Percentiles rank a stretch among this genome's conserved stretches.
Evolutionary conservation across 2,329 filamentous ascomycete species (phyloP).

Genomic region (Hypoxylon sp.): DNA sequence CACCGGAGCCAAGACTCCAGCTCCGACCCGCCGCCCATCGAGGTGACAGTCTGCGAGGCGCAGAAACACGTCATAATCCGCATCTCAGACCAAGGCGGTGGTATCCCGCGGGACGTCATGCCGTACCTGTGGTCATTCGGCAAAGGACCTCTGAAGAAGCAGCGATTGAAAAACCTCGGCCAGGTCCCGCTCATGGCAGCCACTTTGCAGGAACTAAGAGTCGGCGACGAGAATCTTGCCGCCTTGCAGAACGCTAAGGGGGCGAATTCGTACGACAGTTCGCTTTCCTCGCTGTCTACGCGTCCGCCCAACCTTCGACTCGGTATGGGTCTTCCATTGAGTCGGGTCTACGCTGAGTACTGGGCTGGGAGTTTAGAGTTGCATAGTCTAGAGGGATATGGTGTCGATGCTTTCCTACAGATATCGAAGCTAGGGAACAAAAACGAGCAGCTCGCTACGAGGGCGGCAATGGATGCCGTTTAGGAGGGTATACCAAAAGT

Average conservation of each 20-base stretch:
- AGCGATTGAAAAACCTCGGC: conserved; percentile 82
- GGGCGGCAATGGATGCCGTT: conserved; percentile 80
- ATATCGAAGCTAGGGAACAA: conserved; percentile 97
- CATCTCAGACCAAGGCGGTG: conserved; percentile 93
- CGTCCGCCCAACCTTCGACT: conserved; percentile 86
- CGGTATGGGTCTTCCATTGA: conserved; percentile 93
- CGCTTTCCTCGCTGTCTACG: conserved; percentile 80
- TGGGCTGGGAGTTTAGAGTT: conserved; percentile 94
- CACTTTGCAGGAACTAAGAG: conserved; percentile 85
- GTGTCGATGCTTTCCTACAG: conserved; percentile 93
- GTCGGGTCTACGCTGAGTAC: conserved; percentile 94
- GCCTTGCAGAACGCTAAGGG: conserved; percentile 36
- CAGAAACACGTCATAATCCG: conserved; percentile 95
- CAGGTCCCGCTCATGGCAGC: conserved; percentile 91
- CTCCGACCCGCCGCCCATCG: conserved; percentile 78
- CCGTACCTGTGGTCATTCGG: conserved; percentile 97
- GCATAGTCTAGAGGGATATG: conserved; percentile 94
- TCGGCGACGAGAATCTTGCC: conserved; percentile 50
- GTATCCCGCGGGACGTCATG: conserved; percentile 83
- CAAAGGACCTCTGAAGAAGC: conserved; percentile 83
- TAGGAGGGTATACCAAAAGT: conserved; percentile 53
- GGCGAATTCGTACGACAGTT: conserved; percentile 59
- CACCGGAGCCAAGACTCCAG: conserved; percentile 54
- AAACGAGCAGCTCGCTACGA: conserved; percentile 88
- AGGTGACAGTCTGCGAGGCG: conserved; percentile 93